Base-by-base conservation (phyloP, 176 grass and related monocot species). In the Lolium multiflorum region DNA sequence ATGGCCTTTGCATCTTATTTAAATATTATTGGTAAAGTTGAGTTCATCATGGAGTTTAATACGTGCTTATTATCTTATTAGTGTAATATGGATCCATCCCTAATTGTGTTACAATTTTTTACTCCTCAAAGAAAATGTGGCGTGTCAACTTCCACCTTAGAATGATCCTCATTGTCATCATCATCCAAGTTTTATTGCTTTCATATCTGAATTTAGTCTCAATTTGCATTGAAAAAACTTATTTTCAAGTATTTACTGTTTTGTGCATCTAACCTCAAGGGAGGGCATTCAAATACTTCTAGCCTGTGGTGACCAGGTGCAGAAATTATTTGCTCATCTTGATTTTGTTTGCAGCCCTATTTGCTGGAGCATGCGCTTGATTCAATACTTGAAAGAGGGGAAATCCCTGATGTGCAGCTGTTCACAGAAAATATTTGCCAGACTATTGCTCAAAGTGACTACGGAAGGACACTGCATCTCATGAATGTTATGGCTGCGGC, bases 281-380 rank as follows among this genome's bases (percentile, higher is more conserved):
- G 44, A 46, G 7, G 74, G 18, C 56, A 55, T 64, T 60, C 37
- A 62, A 63, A 86, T 82, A 41, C 11, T 18, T 78, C 22, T 8
- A 54, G 48, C 56, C 11, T 63, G 41, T 82, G 68, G 38, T 90
- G 54, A 21, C 35, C 35, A 76, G 51, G 38, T 54, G 69, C 12
- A 81, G 12, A 47, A 73, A 69, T 72, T 57, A 55, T 54, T 71
- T 83, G 46, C 4, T 79, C 74, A 83, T 35, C 8, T 28, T 73
- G 35, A 66, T 74, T 89, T 85, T 76, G 0, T 79, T 31, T 87
- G 84, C 84, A 90, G 84, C 43, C 57, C 18, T 41, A 67, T 87
- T 87, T 90, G 55, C 66, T 90, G 80, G 89, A 87, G 67, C 89
- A 90, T 87, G 84, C 89, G 4, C 48, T 90, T 4, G 74, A 90